These are phyloP conservation scores for Pythium biforme DNA, from an alignment of 352 stramenopile genomes.

Conservation along the genomic window DNA sequence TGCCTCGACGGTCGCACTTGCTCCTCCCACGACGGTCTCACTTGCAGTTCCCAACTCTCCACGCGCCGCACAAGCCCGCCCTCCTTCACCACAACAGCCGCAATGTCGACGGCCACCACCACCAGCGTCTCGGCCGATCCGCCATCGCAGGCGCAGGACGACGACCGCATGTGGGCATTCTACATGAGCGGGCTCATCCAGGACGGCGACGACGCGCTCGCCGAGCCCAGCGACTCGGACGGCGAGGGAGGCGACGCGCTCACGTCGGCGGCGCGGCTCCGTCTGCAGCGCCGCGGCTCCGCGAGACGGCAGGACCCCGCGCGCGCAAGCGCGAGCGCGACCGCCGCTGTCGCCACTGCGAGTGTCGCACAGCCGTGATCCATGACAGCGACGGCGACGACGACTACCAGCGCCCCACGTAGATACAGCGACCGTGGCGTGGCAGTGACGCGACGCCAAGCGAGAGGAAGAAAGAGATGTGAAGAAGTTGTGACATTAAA, in stretches of 20 bases:
- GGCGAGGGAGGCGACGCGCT: conserved; percentile 48
- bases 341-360: too few relatives aligned
- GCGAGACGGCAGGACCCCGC: not conserved
- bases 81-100: not conserved
- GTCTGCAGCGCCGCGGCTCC: not conserved
- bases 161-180: conserved; percentile 50
- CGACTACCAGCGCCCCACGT: too few relatives aligned
- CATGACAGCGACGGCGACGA: too few relatives aligned
- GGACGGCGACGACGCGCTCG: conserved; percentile 36
- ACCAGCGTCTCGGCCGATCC: not conserved
- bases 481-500: conserved; percentile 3
- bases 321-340: not conserved
- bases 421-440: too few relatives aligned
- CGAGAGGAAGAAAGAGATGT: not conserved
- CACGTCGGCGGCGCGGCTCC: conserved; percentile 2
- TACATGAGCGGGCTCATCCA: conserved; percentile 59
- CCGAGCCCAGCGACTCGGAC: conserved; percentile 49
- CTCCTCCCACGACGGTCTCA: not conserved
- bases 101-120: not conserved
- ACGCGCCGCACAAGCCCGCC: not conserved
- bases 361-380: not conserved
- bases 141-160: not conserved
- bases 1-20: not conserved
- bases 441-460: too few relatives aligned
- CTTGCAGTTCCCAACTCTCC: not conserved